Conservation (phyloP, 2,329 filamentous ascomycete species). For the Colletotrichum sp. region DNA sequence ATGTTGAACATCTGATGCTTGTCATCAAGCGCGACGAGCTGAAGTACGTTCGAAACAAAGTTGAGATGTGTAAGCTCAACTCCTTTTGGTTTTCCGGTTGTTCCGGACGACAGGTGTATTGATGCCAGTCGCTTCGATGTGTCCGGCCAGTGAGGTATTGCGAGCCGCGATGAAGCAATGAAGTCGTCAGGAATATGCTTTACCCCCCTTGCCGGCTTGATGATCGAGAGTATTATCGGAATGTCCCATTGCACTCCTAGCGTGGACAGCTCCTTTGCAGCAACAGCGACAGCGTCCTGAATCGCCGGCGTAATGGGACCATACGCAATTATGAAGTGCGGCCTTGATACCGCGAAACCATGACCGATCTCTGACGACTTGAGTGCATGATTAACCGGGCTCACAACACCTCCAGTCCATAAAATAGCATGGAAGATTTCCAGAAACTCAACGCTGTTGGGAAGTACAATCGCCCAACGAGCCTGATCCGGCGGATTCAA, state of each 20-base stretch:
- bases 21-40: slow-evolving; percentile 41
- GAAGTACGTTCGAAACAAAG: slow-evolving; percentile 71
- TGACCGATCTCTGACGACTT: slow-evolving; percentile 44
- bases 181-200: slow-evolving; percentile 39
- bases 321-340: slow-evolving; percentile 44
- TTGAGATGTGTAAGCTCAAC: slow-evolving; percentile 87
- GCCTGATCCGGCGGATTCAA: slow-evolving; percentile 38
- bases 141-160: slow-evolving; percentile 39
- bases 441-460: slow-evolving; percentile 49
- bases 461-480: slow-evolving; percentile 46
- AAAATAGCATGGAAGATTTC: slow-evolving; percentile 46
- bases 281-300: slow-evolving; percentile 35
- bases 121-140: slow-evolving; percentile 38
- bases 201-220: slow-evolving; percentile 26
- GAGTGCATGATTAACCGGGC: slow-evolving; percentile 43
- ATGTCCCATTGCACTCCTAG: slow-evolving; percentile 34
- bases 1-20: slow-evolving; percentile 34
- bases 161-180: slow-evolving; percentile 29
- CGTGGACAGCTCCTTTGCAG: slow-evolving; percentile 26
- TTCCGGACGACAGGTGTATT: slow-evolving; percentile 61
- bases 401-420: slow-evolving; percentile 43
- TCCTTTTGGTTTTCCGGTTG: slow-evolving; percentile 89
- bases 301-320: slow-evolving; percentile 33
- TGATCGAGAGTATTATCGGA: slow-evolving; percentile 39
- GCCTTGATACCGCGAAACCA: slow-evolving; percentile 44